Conservation (phyloP, 148 eudicot genomes). For the Fagopyrum tataricum region DNA sequence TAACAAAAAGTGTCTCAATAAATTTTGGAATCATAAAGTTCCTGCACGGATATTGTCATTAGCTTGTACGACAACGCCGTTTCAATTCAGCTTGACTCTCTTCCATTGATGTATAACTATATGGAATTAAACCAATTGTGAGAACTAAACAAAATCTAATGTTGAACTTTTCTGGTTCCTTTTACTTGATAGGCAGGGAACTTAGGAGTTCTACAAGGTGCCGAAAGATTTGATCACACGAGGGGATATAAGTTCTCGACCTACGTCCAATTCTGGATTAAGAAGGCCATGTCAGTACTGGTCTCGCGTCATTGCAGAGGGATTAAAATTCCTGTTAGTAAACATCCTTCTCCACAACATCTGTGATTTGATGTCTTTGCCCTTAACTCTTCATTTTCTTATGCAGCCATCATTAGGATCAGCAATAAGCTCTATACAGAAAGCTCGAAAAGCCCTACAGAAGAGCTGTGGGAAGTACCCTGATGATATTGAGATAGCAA, state of each 20-base stretch:
- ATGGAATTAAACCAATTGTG: background rate
- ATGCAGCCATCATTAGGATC: conserved; percentile 52
- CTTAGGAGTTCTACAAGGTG: conserved; percentile 78
- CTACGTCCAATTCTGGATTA: conserved; percentile 84
- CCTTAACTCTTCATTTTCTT: background rate
- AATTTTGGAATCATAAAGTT: background rate
- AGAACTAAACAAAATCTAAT: background rate
- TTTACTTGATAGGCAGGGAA: conserved; percentile 59
- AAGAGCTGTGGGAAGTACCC: conserved; percentile 53
- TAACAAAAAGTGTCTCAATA: background rate
- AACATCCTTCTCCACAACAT: background rate
- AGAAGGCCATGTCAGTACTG: conserved; percentile 66
- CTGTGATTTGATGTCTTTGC: background rate
- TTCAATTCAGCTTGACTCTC: background rate
- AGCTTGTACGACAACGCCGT: background rate
- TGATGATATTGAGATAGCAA: conserved; percentile 58
- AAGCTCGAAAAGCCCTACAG: conserved; percentile 56
- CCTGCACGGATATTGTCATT: background rate
- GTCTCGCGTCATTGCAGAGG: conserved; percentile 71
- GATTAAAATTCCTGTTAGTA: conserved; percentile 64
- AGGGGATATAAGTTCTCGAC: conserved; percentile 85
- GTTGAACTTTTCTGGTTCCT: background rate
- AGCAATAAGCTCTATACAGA: conserved; percentile 57
- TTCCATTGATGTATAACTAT: background rate
- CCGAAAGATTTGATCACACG: conserved; percentile 74